Conservation (phyloP, 2,329 filamentous ascomycete genomes). For the Graphiopsis chlorocephala region DNA sequence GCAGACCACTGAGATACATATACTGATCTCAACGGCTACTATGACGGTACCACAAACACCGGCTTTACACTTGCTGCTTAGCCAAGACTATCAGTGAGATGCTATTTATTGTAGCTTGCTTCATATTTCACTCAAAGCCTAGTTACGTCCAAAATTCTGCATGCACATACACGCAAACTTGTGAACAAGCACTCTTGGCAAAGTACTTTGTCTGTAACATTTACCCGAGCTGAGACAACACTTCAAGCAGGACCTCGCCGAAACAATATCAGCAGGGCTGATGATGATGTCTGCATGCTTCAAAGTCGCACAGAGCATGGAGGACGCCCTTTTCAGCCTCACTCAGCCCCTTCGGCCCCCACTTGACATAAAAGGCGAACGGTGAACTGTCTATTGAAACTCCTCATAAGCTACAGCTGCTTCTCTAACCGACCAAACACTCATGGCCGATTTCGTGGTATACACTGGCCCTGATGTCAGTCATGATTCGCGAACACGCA, state of each 20-base stretch:
- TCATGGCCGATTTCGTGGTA: slow-evolving; percentile 14
- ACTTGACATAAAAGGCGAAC: background rate
- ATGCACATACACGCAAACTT: background rate
- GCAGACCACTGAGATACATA: too few relatives aligned
- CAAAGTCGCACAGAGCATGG: background rate
- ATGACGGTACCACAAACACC: too few relatives aligned
- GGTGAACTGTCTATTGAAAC: background rate
- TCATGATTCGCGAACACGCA: slow-evolving; percentile 15
- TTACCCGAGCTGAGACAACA: background rate
- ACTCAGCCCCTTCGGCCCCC: background rate
- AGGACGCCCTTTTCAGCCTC: background rate
- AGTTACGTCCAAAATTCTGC: background rate
- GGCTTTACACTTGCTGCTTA: too few relatives aligned
- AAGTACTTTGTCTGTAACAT: too few relatives aligned
- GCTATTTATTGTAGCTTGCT: too few relatives aligned
- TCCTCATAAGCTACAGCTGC: background rate
- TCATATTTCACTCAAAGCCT: background rate
- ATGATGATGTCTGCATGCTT: background rate
- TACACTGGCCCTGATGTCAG: slow-evolving; percentile 5
- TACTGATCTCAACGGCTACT: too few relatives aligned
- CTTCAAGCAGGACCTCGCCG: background rate
- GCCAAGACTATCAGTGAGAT: too few relatives aligned
- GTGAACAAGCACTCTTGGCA: background rate
- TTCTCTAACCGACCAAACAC: background rate
- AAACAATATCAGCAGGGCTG: background rate